Evolutionary conservation across 106 monocot genomes (phyloP), one percentile per base, ranked within the genome.

Genomic region (Dendrobium chrysotoxum): DNA sequence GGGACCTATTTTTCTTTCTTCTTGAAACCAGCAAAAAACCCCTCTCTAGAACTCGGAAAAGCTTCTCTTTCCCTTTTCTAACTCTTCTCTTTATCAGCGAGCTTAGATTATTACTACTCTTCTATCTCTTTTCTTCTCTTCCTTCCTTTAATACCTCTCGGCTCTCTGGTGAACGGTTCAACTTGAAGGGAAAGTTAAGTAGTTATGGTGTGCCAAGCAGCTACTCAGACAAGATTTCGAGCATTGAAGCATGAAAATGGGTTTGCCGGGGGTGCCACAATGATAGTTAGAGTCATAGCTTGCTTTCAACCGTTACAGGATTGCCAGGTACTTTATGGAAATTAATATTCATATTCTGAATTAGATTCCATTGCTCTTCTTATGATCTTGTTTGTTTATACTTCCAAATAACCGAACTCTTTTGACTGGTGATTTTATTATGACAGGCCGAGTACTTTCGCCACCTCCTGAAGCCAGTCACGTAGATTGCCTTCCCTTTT

Each of bases 191-290:
- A n/a, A 72, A 84, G 44, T 67, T 81, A 73, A 85, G 89, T 86
- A 92, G 89, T 87, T 79, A 95, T 96, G 95, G 93, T 96, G 86
- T 85, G 88, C 84, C 91, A 91, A 89, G 93, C 89, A 83, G 95
- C 91, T 2, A 40, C 82, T 30, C 84, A 93, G 88, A 96, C 93
- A 28, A 86, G 93, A 91, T 96, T 96, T 81, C 86, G 89, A 86
- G 89, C 89, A 81, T 85, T 91, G 83, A 96, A 91, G 81, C 96
- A 96, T 77, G 90, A 91, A 86, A 93, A 83, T 85, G 93, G 96
- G 71, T 78, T 89, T 70, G 81, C 88, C 5, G 94, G 94, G 38
- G 82, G 76, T 81, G 85, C 88, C 75, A 86, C 92, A 80, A 61
- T 61, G 77, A 82, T 91, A 72, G 93, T 96, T 78, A 88, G 90